Evolutionary conservation across 1,284 basidiomycete species (phyloP).

Genomic region (Ustilago curta): DNA sequence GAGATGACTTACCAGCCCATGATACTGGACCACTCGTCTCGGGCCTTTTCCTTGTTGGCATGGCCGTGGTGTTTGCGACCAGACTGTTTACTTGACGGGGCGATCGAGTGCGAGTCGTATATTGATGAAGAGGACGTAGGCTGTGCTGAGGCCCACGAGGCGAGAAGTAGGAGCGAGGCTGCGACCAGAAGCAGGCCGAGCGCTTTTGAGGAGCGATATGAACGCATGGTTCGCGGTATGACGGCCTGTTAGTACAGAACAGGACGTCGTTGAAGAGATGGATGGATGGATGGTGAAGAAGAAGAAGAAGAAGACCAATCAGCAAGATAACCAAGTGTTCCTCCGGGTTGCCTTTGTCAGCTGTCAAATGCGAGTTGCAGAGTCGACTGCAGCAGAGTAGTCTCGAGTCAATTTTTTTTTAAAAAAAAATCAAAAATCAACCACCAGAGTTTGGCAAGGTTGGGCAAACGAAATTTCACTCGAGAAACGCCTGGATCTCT

Average conservation of each 20-base stretch:
- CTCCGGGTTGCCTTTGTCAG: not conserved
- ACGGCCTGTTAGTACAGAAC: not conserved
- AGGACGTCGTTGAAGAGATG: not conserved
- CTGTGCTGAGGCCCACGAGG: slow-evolving; percentile 13
- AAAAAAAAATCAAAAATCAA: too few relatives aligned
- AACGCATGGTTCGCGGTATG: slow-evolving; percentile 20
- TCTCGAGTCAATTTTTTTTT: not conserved
- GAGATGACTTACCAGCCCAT: slow-evolving; percentile 51
- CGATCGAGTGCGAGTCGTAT: slow-evolving; percentile 11
- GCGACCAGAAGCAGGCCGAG: slow-evolving; percentile 27
- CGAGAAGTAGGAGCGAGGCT: slow-evolving; percentile 30
- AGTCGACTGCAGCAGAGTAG: slow-evolving; percentile 4
- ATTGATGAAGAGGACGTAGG: slow-evolving; percentile 13
- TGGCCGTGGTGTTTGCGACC: slow-evolving; percentile 18
- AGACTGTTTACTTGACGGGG: slow-evolving; percentile 11
- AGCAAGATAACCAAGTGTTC: slow-evolving; percentile 4
- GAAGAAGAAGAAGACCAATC: slow-evolving; percentile 3
- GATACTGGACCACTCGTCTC: slow-evolving; percentile 54
- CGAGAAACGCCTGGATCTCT: not conserved
- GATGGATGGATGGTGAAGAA: slow-evolving; percentile 12
- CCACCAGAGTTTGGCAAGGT: too few relatives aligned
- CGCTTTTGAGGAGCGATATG: slow-evolving; percentile 20
- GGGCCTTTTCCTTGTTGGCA: slow-evolving; percentile 15
- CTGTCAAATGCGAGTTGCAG: slow-evolving; percentile 13
- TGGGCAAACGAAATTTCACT: slow-evolving; percentile 7